These are phyloP conservation scores for Periglandula ipomoeae DNA, from an alignment of 2,329 filamentous ascomycete species.

Conservation along the genomic window DNA sequence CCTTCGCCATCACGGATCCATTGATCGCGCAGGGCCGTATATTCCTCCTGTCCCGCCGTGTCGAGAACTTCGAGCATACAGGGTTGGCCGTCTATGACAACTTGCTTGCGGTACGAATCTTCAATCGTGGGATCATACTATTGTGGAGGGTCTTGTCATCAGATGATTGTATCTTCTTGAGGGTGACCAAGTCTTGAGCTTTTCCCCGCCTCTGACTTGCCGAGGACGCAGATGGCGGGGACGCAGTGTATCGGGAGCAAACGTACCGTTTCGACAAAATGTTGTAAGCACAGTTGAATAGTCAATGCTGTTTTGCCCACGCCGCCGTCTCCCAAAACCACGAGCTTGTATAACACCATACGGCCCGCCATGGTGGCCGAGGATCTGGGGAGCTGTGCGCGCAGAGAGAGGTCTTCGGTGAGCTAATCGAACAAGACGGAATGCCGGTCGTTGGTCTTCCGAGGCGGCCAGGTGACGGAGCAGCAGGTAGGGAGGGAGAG, in stretches of 20 bases:
- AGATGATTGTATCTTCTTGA: background rate
- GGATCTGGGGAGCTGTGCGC: background rate
- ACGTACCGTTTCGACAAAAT: slow-evolving; percentile 89
- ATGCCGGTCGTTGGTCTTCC: background rate
- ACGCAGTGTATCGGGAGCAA: background rate
- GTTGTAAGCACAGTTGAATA: slow-evolving; percentile 94
- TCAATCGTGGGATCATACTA: slow-evolving; percentile 84
- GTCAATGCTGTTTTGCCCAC: slow-evolving; percentile 91
- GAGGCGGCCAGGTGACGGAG: background rate
- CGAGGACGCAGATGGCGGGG: background rate
- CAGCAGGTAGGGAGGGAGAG: background rate
- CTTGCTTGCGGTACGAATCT: slow-evolving; percentile 80
- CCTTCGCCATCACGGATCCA: slow-evolving; percentile 98
- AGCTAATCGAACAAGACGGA: background rate
- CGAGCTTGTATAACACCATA: slow-evolving; percentile 93
- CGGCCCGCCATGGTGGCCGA: slow-evolving; percentile 65
- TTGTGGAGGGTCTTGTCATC: slow-evolving; percentile 3
- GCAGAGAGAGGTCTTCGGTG: background rate
- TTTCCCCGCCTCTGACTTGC: background rate
- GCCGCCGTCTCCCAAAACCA: slow-evolving; percentile 89
- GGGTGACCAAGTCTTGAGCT: background rate
- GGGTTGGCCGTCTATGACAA: slow-evolving; percentile 87
- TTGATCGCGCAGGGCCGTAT: slow-evolving; percentile 91
- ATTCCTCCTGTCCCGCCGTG: slow-evolving; percentile 97
- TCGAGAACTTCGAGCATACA: slow-evolving; percentile 98